Evolutionary conservation across 2,329 filamentous ascomycete genomes (phyloP).

Genomic region (Harringtonia lauricola): DNA sequence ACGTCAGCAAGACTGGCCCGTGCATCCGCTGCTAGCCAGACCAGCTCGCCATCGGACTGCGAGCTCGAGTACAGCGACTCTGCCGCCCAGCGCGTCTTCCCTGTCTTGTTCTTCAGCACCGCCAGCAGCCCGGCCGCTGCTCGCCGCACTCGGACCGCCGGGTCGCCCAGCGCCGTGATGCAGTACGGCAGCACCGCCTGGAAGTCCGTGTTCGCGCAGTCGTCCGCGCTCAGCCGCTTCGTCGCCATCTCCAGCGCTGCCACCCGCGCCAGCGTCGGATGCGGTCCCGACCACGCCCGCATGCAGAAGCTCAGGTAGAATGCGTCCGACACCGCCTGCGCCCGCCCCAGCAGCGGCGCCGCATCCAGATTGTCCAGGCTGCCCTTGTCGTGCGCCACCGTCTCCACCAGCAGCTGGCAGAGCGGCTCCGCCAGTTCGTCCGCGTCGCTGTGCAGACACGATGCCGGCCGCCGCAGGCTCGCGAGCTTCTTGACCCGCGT

Average conservation of each 20-base stretch:
- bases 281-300: conserved; percentile 61
- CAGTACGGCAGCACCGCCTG: conserved; percentile 78
- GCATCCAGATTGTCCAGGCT: conserved; percentile 41
- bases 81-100: conserved; percentile 42
- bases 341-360: conserved; percentile 40
- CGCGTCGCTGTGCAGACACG: conserved; percentile 33
- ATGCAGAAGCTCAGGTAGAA: conserved; percentile 68
- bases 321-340: conserved; percentile 44
- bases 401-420: conserved; percentile 42
- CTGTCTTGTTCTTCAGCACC: conserved; percentile 29
- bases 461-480: conserved; percentile 16
- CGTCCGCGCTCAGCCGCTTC: conserved; percentile 39
- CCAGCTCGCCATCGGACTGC: conserved; percentile 29
- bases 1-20: conserved; percentile 50
- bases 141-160: conserved; percentile 63
- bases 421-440: conserved; percentile 46
- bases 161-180: conserved; percentile 62
- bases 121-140: conserved; percentile 59
- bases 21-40: conserved; percentile 48
- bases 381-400: conserved; percentile 33
- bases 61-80: conserved; percentile 59
- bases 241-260: conserved; percentile 58
- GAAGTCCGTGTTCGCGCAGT: conserved; percentile 47
- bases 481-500: conserved; percentile 27
- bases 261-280: conserved; percentile 56